Conservation (phyloP, 345 rosid species). For the Pistacia atlantica region DNA sequence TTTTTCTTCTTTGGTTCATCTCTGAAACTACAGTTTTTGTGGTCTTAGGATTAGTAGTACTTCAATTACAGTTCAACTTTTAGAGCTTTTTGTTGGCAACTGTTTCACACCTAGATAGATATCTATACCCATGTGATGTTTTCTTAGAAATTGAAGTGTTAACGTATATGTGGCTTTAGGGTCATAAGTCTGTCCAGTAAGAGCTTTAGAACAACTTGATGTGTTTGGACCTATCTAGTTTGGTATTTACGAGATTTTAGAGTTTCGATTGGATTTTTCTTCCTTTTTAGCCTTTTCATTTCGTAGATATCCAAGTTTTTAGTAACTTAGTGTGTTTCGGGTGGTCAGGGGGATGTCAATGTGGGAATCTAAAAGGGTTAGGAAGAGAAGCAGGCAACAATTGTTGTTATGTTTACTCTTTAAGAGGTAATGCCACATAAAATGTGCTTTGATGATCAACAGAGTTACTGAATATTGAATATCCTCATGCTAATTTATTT, state of each 20-base stretch:
- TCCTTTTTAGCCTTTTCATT: neutral
- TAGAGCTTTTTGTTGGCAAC: neutral
- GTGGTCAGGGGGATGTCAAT: neutral
- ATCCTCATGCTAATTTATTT: neutral
- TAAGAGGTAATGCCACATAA: neutral
- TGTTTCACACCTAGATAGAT: neutral
- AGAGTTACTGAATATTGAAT: neutral
- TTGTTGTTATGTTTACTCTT: neutral
- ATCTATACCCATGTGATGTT: neutral
- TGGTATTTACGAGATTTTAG: neutral
- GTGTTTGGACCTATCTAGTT: neutral
- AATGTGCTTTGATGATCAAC: neutral
- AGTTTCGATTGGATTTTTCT: slow-evolving; percentile 4
- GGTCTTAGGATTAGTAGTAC: neutral
- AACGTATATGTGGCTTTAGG: neutral
- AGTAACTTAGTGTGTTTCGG: neutral
- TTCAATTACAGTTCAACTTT: neutral
- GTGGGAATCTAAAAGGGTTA: neutral
- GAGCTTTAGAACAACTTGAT: neutral
- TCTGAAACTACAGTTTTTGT: neutral
- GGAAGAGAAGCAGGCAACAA: neutral
- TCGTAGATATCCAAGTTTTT: neutral
- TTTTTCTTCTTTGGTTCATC: neutral
- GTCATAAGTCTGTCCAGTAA: neutral
- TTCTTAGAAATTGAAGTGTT: neutral